phyloP scores from a whole-genome alignment of 2,329 filamentous ascomycete species.

The Pseudogymnoascus sp. region DNA sequence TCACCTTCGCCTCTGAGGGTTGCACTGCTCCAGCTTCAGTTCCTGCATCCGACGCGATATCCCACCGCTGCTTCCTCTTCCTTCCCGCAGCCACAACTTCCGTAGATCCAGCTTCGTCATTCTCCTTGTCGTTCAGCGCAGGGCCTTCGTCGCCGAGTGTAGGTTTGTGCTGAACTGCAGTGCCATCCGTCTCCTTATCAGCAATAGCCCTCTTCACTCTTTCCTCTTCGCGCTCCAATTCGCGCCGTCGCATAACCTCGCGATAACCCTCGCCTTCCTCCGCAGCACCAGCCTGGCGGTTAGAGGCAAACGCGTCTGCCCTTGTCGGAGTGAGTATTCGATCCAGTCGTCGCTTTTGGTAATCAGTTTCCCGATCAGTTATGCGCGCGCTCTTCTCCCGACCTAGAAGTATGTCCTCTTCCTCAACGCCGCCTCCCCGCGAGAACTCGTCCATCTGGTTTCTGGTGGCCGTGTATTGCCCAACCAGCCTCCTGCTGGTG shows the following conservation, averaged over 20 bases:
- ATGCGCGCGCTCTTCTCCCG: constrained; percentile 87
- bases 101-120: constrained; percentile 59
- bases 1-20: constrained; percentile 46
- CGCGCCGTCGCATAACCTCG: constrained; percentile 82
- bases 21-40: constrained; percentile 43
- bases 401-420: constrained; percentile 79
- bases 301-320: constrained; percentile 75
- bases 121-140: constrained; percentile 54
- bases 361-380: constrained; percentile 87
- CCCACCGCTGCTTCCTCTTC: constrained; percentile 94
- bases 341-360: constrained; percentile 91
- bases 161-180: constrained; percentile 55
- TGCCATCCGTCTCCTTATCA: constrained; percentile 52
- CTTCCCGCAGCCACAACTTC: constrained; percentile 53
- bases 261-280: constrained; percentile 75
- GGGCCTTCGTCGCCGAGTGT: constrained; percentile 56
- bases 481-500: constrained; percentile 69
- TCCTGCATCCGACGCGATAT: constrained; percentile 55
- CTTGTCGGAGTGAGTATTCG: constrained; percentile 78
- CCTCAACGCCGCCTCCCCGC: constrained; percentile 73
- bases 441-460: constrained; percentile 93
- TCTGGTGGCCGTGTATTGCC: constrained; percentile 90
- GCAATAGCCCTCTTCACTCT: constrained; percentile 72
- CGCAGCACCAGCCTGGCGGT: constrained; percentile 56
- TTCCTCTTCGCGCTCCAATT: constrained; percentile 89